Conservation (phyloP, 164 flowering plant genomes). For the Nymphaea thermarum region DNA sequence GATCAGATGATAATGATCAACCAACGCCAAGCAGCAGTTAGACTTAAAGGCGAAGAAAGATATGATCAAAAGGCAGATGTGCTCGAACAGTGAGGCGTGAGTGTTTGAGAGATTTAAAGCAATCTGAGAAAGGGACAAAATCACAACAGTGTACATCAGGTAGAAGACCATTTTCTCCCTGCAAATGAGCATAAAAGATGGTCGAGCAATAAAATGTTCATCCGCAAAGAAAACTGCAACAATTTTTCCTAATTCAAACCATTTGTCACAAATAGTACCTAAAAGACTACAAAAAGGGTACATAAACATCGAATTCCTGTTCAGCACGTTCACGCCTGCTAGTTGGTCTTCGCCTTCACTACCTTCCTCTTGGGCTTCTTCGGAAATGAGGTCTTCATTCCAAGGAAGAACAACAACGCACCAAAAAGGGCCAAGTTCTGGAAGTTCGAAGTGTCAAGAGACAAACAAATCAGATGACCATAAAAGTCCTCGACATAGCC, state of each 20-base stretch:
- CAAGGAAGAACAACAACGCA: slow-evolving; percentile 54
- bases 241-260: neutral
- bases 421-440: slow-evolving; percentile 60
- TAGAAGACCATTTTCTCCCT: too few species aligned
- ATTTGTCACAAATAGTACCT: neutral
- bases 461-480: neutral
- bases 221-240: neutral
- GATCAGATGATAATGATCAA: too few species aligned
- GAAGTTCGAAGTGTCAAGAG: slow-evolving; percentile 1
- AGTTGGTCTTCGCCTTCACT: slow-evolving; percentile 26
- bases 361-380: slow-evolving; percentile 35
- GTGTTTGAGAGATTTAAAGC: too few species aligned
- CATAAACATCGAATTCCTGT: neutral
- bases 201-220: too few species aligned
- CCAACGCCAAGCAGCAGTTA: too few species aligned
- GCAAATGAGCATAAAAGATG: too few species aligned
- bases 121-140: too few species aligned
- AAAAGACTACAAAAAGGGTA: neutral
- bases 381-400: slow-evolving; percentile 52
- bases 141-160: too few species aligned
- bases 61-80: too few species aligned
- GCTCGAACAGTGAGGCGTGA: too few species aligned
- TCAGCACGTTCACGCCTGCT: neutral
- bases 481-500: neutral
- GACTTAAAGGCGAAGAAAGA: too few species aligned